A percentile compares a stretch with the other conserved stretches of the same genome.
These are phyloP conservation scores for Mitragyna speciosa DNA, from an alignment of 257 asterid genomes.

Conservation along the genomic window DNA sequence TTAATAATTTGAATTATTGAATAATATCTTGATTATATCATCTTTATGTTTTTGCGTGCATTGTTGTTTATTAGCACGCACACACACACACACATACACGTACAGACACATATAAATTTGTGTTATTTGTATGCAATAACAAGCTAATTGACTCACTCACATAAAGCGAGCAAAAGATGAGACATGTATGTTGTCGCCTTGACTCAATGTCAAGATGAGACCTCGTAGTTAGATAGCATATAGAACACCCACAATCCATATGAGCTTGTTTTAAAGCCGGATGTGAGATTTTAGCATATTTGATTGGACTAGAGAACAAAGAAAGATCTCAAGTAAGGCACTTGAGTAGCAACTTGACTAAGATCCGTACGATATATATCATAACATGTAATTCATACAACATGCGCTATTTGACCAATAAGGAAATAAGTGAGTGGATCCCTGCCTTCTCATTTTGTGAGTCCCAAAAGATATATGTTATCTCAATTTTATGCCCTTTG, in stretches of 20 bases:
- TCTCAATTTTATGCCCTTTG: neutral
- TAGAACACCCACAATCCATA: neutral
- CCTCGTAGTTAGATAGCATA: neutral
- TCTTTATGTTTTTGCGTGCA: neutral
- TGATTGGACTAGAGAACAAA: neutral
- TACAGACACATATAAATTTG: no score
- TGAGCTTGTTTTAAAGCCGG: neutral
- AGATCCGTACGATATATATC: neutral
- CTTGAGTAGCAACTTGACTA: neutral
- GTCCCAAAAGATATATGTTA: no score
- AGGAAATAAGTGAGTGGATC: neutral
- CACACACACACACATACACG: no score
- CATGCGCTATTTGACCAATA: neutral
- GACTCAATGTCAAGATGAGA: neutral
- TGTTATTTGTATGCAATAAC: neutral
- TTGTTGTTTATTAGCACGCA: neutral
- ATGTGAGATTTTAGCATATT: neutral
- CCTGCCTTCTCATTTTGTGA: neutral
- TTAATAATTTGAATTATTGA: no score
- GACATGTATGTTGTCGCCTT: neutral
- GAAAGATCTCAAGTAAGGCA: neutral
- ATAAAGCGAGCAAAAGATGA: neutral
- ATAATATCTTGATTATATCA: neutral
- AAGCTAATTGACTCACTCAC: neutral
- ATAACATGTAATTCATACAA: neutral